phyloP scores from a whole-genome alignment of 2,329 filamentous ascomycete genomes.

The Aspergillus fijiensis region DNA sequence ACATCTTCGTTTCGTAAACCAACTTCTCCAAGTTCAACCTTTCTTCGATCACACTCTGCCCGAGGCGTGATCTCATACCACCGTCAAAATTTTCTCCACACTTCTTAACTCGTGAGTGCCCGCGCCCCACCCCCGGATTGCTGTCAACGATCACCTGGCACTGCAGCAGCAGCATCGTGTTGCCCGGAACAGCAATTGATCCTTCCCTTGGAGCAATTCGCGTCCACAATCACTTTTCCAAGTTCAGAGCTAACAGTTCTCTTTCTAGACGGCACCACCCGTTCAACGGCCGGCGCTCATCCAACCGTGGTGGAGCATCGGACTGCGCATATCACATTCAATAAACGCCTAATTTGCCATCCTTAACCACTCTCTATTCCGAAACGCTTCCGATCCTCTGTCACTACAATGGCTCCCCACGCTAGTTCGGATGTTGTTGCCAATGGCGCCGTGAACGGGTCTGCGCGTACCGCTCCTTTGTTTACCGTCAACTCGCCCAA shows the following conservation, averaged over 20 bases:
- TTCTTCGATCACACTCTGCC: constrained; percentile 48
- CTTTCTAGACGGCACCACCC: constrained; percentile 77
- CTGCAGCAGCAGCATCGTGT: not conserved
- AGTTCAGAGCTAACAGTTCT: constrained; percentile 1
- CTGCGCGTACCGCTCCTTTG: constrained; percentile 51
- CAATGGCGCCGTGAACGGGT: constrained; percentile 57
- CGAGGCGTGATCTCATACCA: constrained; percentile 59
- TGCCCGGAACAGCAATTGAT: constrained; percentile 2
- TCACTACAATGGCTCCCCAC: constrained; percentile 83
- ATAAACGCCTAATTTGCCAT: constrained; percentile 49
- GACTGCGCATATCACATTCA: constrained; percentile 51
- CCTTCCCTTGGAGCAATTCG: constrained; percentile 1
- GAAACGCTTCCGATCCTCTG: constrained; percentile 21
- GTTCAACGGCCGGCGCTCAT: constrained; percentile 95
- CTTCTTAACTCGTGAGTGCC: constrained; percentile 86
- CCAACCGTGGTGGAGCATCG: constrained; percentile 78
- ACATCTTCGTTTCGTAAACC: constrained; percentile 18
- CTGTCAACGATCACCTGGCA: not conserved
- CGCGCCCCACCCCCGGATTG: constrained; percentile 1
- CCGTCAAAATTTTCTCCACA: constrained; percentile 98
- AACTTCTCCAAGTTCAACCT: constrained; percentile 35
- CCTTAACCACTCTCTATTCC: constrained; percentile 27
- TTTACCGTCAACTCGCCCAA: constrained; percentile 92
- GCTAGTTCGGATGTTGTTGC: constrained; percentile 61
- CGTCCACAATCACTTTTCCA: not conserved